Evolutionary conservation across 2,329 filamentous ascomycete genomes (phyloP), one percentile per base, ranked within the genome.

Genomic region (Penicillium sp.): DNA sequence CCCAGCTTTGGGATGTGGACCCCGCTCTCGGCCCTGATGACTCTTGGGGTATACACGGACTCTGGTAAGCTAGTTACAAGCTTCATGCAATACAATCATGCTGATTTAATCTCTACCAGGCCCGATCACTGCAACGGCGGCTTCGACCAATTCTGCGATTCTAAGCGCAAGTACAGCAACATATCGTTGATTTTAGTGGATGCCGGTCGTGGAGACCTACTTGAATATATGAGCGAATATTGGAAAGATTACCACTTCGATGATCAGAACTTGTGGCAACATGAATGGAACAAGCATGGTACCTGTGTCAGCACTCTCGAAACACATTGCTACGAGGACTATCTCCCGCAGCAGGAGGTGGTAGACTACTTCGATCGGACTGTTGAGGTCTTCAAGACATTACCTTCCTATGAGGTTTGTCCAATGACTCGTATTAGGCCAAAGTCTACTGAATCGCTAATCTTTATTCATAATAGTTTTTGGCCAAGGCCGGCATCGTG

Each of bases 261-360:
- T 39, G 82, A 87, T 59, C 81, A 86, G 61, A 73, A 72, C 10
- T 83, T 90, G 60, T 90, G 87, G 87, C 76, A 86, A 66, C 86
- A 90, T 68, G 87, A 90, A 70, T 90, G 85, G 83, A 76, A 77
- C 59, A 90, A 89, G 69, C 88, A 91, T 67, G 88, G 88, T 16
- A 85, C 83, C n/a, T 90, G 87, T 72, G 82, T 90, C 58, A 84
- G 78, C 61, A 90, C 88, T 0, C 77, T 90, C 9, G 77, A 85
- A 43, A 81, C 87, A 0, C 70, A 72, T 16, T 91, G 88, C 76
- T 91, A 89, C 72, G 71, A 73, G 4, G 64, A 71, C n/a, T 87
- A 88, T 67, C 70, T 77, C 50, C 70, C 80, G 0, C 81, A 81
- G 10, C 78, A 87, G 54, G 88, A 90, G 64, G 84, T 85, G 0